phyloP scores from a whole-genome alignment of 2,329 filamentous ascomycete species.

The Ampelomyces quisqualis region DNA sequence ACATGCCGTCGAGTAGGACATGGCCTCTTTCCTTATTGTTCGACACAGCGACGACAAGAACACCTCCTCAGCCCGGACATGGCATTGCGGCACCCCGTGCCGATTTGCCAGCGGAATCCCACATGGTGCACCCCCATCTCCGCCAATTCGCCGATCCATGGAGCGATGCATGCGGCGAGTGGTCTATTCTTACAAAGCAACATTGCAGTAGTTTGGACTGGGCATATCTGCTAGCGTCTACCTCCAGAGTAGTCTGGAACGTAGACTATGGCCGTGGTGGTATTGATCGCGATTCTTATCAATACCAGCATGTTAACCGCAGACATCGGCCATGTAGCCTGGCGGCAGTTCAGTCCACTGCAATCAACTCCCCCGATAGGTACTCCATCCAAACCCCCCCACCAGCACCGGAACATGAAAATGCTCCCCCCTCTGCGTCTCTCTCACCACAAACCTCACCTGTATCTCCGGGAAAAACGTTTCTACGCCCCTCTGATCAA shows the following conservation, averaged over 20 bases:
- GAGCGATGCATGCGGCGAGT: constrained; percentile 8
- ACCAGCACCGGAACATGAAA: constrained; percentile 79
- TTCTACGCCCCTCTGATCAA: constrained; percentile 57
- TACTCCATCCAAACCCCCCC: constrained; percentile 78
- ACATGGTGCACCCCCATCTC: constrained; percentile 14
- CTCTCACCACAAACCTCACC: constrained; percentile 54
- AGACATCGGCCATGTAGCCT: not conserved
- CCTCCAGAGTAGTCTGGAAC: not conserved
- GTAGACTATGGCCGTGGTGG: not conserved
- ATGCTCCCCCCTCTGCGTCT: constrained; percentile 56
- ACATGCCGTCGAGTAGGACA: too few relatives aligned
- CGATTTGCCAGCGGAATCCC: constrained; percentile 13
- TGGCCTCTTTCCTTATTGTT: not conserved
- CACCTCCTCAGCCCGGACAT: not conserved
- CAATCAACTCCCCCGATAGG: constrained; percentile 63
- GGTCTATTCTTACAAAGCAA: constrained; percentile 7
- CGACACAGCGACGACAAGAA: not conserved
- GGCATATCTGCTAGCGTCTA: not conserved
- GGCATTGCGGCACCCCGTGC: constrained; percentile 1
- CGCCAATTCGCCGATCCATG: constrained; percentile 16
- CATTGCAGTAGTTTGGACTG: not conserved
- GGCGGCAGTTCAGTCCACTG: not conserved
- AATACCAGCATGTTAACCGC: not conserved
- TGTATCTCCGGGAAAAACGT: constrained; percentile 61
- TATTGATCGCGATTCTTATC: not conserved